phyloP scores from a whole-genome alignment of 805 yeast genomes.

The Candida dendrica region DNA sequence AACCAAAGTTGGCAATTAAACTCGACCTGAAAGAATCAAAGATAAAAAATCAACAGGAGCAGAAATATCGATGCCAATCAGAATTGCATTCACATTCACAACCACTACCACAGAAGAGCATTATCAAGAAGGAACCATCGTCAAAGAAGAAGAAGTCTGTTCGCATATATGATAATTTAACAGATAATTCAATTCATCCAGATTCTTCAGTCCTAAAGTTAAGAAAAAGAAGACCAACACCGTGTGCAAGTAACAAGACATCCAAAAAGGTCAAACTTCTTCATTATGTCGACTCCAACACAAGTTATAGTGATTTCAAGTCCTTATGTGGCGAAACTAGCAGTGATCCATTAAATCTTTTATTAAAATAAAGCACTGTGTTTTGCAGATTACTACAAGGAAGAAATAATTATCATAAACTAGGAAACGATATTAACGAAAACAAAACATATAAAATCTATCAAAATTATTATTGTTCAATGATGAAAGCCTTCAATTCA shows the following conservation, averaged over 20 bases:
- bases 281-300: neutral
- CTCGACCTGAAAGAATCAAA: neutral
- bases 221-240: neutral
- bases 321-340: neutral
- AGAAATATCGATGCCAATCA: no score
- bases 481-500: conserved; percentile 72
- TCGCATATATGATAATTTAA: neutral
- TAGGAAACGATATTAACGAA: neutral
- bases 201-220: neutral
- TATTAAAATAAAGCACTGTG: neutral
- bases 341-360: neutral
- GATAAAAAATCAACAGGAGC: no score
- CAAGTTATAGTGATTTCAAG: neutral
- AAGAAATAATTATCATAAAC: neutral
- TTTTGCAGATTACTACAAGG: no score
- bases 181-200: neutral
- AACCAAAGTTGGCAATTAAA: no score
- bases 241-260: neutral
- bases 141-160: neutral
- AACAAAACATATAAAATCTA: neutral
- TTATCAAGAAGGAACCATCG: neutral
- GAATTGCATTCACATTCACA: no score
- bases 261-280: neutral
- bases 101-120: neutral
- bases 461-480: conserved; percentile 26